Conservation (phyloP, 495 filamentous ascomycete genomes). For the Paragyromitra xinjiangensis region DNA sequence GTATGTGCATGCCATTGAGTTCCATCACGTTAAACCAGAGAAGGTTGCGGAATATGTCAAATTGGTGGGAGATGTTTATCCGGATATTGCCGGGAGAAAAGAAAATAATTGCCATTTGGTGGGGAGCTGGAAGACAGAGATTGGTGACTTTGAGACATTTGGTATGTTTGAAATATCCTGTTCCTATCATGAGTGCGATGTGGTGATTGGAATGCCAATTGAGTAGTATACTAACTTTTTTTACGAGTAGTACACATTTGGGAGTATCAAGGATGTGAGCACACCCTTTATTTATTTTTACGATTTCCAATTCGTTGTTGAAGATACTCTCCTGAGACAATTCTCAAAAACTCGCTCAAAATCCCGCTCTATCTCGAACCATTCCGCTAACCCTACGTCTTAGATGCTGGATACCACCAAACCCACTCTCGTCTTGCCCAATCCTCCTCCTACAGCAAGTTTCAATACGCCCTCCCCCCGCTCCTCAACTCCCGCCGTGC, state of each 20-base stretch:
- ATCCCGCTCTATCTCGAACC: neutral
- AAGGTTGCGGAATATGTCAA: constrained; percentile 94
- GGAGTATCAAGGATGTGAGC: constrained; percentile 93
- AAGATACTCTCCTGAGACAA: neutral
- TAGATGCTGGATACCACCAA: constrained; percentile 83
- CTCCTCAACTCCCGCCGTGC: constrained; percentile 83
- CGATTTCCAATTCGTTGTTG: neutral
- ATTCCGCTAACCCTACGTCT: neutral
- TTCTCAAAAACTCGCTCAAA: constrained; percentile 3
- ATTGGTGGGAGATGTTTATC: constrained; percentile 92
- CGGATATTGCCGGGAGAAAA: constrained; percentile 77
- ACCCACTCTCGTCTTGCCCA: constrained; percentile 83
- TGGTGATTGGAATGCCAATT: constrained; percentile 24
- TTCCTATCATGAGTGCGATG: constrained; percentile 18
- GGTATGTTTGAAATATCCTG: constrained; percentile 65
- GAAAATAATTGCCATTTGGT: constrained; percentile 95
- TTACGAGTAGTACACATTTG: constrained; percentile 84
- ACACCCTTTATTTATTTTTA: constrained; percentile 3
- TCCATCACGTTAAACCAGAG: constrained; percentile 95
- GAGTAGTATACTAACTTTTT: constrained; percentile 30
- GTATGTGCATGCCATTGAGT: constrained; percentile 97
- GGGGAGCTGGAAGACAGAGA: constrained; percentile 97
- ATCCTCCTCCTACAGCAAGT: constrained; percentile 81
- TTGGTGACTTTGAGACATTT: constrained; percentile 97
- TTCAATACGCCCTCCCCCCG: constrained; percentile 79